Conservation (phyloP, 176 grass and related monocot species). For the Tillandsia leiboldiana region DNA sequence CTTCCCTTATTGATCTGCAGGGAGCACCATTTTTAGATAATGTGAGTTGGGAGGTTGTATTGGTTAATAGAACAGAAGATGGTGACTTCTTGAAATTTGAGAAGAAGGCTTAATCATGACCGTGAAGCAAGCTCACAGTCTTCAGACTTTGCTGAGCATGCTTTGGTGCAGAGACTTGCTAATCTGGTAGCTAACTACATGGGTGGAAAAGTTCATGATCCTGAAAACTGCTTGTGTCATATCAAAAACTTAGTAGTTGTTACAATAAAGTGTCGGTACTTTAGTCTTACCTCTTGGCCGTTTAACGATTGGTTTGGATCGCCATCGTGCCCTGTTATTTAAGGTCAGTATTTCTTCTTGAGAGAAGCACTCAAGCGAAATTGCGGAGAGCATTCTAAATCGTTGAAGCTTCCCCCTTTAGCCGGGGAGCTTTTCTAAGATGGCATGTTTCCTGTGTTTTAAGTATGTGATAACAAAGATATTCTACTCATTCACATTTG, state of each 20-base stretch:
- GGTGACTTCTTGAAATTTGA: conserved; percentile 64
- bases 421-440: too few relatives aligned
- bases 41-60: conserved; percentile 68
- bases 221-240: conserved; percentile 49
- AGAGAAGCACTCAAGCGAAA: too few relatives aligned
- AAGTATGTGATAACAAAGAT: too few relatives aligned
- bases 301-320: conserved; percentile 77
- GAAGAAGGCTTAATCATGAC: conserved; percentile 44
- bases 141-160: too few relatives aligned
- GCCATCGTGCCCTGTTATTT: conserved; percentile 88
- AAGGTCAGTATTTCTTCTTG: conserved; percentile 46
- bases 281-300: conserved; percentile 65
- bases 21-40: conserved; percentile 44
- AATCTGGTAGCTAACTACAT: conserved; percentile 70
- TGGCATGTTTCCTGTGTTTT: too few relatives aligned
- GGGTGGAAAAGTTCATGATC: conserved; percentile 70
- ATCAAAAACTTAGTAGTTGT: conserved; percentile 47
- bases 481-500: too few relatives aligned
- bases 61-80: conserved; percentile 89
- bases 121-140: conserved; percentile 33
- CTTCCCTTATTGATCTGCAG: conserved; percentile 64
- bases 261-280: conserved; percentile 46
- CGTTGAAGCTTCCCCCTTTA: too few relatives aligned
- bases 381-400: too few relatives aligned
- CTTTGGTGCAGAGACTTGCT: conserved; percentile 76